These are phyloP conservation scores for Saturnispora dispora DNA, from an alignment of 805 yeast genomes.

Conservation along the genomic window DNA sequence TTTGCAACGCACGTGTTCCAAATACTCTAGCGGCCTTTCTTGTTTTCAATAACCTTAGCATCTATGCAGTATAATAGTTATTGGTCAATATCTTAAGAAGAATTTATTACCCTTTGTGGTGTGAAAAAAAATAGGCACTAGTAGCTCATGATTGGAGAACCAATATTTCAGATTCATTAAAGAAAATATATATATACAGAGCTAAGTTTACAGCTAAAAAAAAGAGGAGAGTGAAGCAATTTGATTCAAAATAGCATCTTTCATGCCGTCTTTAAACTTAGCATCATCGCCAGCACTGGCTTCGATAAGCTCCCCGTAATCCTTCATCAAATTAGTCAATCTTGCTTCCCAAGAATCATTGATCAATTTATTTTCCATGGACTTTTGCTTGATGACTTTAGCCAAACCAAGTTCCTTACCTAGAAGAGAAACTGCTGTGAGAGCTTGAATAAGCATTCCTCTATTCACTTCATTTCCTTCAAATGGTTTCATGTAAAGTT, in stretches of 20 bases:
- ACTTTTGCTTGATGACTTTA: constrained; percentile 24
- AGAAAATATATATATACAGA: background rate
- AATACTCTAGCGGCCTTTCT: background rate
- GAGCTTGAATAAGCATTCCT: constrained; percentile 21
- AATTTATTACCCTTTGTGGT: background rate
- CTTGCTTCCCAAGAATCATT: constrained; percentile 17
- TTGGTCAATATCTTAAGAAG: background rate
- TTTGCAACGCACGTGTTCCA: background rate
- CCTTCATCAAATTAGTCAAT: constrained; percentile 21
- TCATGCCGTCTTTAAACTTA: constrained; percentile 15
- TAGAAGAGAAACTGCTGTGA: constrained; percentile 20
- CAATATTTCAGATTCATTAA: background rate
- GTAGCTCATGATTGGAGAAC: background rate
- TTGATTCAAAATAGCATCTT: constrained; percentile 11
- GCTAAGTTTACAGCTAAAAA: background rate
- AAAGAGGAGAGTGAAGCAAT: constrained; percentile 15
- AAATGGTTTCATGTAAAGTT: constrained; percentile 15
- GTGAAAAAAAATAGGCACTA: background rate
- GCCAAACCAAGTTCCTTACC: constrained; percentile 26
- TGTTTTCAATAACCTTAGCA: background rate
- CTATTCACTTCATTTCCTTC: constrained; percentile 15
- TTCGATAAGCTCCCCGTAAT: constrained; percentile 26
- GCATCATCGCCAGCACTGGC: constrained; percentile 11
- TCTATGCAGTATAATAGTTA: background rate
- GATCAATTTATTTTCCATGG: constrained; percentile 20